Evolutionary conservation across 139 green algal genomes (phyloP), one percentile per base, ranked within the genome.

Genomic region (Chlorella sp.): DNA sequence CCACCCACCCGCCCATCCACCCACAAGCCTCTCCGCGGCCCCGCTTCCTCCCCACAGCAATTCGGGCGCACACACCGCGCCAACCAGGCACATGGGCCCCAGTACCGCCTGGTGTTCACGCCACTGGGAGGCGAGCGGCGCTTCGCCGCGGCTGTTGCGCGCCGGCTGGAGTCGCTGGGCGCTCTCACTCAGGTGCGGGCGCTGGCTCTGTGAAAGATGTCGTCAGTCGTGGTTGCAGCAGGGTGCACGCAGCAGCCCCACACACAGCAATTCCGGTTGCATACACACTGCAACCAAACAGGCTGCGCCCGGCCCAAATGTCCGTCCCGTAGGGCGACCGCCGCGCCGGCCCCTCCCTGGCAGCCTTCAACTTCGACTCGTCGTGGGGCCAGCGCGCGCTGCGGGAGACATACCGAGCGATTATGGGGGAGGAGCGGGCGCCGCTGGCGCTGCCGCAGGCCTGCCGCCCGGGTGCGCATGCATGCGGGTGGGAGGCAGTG

Each of bases 91-190:
- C 75, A 32, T 36, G 88, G 73, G 1, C 91, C 91, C 9, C 76
- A 92, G 55, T 95, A 86, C 89, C 92, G 91, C 82, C 92, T 98
- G 64, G 79, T 96, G 16, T 91, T 89, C 74, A 98, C 93, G 2
- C 89, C 91, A n/a, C 83, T 97, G 62, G 96, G 95, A 34, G 96
- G 96, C 20, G 96, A 98, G 89, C 89, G 91, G 71, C 91, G 96
- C 32, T 98, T 98, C 91, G 93, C 91, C 18, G 92, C 94, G 0
- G 93, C 94, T 0, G 96, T 98, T 20, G 94, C 95, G 7, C 80
- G 93, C 32, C 93, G 96, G 18, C 90, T 98, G 89, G 94, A 98
- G 73, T 92, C 71, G 51, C 88, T 98, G 83, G 95, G 95, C 0
- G 96, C 96, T 16, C 91, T 98, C 23, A 98, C 95, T 1, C 88